Evolutionary conservation across 202 grass and related monocot species (phyloP), one percentile per base, ranked within the genome.

Genomic region (Thinopyrum obtusiflorum): DNA sequence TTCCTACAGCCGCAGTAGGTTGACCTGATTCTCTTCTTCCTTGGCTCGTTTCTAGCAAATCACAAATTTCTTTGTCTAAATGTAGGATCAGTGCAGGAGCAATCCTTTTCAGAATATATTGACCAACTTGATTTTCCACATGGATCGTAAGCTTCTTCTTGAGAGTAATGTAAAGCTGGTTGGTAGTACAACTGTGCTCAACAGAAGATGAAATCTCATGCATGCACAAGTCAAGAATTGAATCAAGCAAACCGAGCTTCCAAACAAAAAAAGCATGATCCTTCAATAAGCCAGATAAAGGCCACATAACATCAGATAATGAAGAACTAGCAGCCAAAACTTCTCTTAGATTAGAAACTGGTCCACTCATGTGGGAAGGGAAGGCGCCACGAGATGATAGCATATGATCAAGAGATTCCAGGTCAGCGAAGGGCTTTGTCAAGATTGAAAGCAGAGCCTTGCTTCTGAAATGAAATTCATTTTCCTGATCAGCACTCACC

Each of bases 181-280:
- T 90, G 80, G 92, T 89, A 82, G 86, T 85, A 86, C 92, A 79
- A 73, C 70, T 90, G 78, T 94, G 86, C 77, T 95, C 93, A 81
- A 90, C 65, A 76, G 89, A 98, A 93, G 91, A 93, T 64, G 96
- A 98, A 83, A 95, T 90, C 51, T 95, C 96, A 77, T 90, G 89
- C 84, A 95, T 87, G 79, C 91, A 98, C 59, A 89, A 81, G 80
- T 95, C 91, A 86, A 98, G 88, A 92, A 94, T 72, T 26, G 91
- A 98, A 89, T 92, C 91, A 46, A 98, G 76, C 76, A 98, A 86
- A 86, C 82, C 65, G 39, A 98, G 82, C 87, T 95, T 89, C 96
- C 96, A 98, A 87, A 92, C 87, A 78, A 98, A 95, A 85, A 98
- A 98, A 83, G 80, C 65, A 86, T 89, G 93, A 79, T 89, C 83